phyloP scores from a whole-genome alignment of 768 basidiomycete genomes.

The Mycena chlorophos region DNA sequence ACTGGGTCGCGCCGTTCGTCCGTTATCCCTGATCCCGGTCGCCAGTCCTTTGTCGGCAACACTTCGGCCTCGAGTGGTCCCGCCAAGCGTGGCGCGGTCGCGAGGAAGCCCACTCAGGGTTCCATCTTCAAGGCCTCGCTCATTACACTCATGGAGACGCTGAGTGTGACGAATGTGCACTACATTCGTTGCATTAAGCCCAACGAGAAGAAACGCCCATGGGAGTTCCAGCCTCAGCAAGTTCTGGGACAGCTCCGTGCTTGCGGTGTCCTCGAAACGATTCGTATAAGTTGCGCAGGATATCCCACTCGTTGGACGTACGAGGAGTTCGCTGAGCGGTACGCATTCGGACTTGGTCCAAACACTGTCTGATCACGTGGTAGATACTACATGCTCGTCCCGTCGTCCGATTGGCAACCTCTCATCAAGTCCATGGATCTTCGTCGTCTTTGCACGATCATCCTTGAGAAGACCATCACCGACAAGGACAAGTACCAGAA shows the following conservation, averaged over 20 bases:
- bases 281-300: constrained; percentile 97
- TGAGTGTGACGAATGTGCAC: constrained; percentile 96
- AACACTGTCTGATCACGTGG: background rate
- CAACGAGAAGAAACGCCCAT: constrained; percentile 93
- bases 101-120: constrained; percentile 94
- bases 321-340: constrained; percentile 98
- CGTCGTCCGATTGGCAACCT: constrained; percentile 82
- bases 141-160: constrained; percentile 93
- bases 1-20: constrained; percentile 75
- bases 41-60: constrained; percentile 60
- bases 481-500: constrained; percentile 97
- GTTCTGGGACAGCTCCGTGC: constrained; percentile 93
- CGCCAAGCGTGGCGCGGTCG: constrained; percentile 63
- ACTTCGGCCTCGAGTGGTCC: constrained; percentile 39
- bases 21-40: constrained; percentile 84
- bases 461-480: constrained; percentile 83
- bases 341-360: constrained; percentile 25
- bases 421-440: constrained; percentile 84
- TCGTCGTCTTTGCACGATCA: constrained; percentile 75
- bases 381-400: constrained; percentile 96
- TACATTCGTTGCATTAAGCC: constrained; percentile 99
- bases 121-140: constrained; percentile 98
- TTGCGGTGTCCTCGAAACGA: constrained; percentile 98
- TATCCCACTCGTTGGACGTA: constrained; percentile 99
- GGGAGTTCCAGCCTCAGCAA: constrained; percentile 96